Conservation (phyloP, 2,329 filamentous ascomycete genomes). For the Diplodia corticola region DNA sequence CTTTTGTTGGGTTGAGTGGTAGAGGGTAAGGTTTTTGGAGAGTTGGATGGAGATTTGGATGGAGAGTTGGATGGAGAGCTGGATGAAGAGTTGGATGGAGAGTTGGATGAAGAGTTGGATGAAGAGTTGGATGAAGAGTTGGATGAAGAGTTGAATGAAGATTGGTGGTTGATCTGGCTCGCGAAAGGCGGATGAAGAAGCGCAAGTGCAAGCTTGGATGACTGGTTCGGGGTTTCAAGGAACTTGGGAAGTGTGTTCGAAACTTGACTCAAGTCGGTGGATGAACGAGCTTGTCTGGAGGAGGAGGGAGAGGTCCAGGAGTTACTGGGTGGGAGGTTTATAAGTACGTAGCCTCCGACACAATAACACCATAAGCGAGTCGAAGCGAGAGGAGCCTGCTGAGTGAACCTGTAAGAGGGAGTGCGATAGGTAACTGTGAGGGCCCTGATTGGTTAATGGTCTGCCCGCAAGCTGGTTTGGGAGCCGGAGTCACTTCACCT, state of each 20-base stretch:
- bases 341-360: neutral
- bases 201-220: neutral
- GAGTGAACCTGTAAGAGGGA: neutral
- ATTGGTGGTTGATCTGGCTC: neutral
- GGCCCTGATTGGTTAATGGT: neutral
- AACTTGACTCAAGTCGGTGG: neutral
- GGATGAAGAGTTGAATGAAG: neutral
- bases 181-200: neutral
- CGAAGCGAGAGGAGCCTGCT: neutral
- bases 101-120: neutral
- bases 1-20: neutral
- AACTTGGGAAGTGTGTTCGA: neutral
- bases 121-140: neutral
- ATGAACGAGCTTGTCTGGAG: neutral
- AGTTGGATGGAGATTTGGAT: neutral
- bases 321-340: neutral
- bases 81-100: neutral
- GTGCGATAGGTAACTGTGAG: neutral
- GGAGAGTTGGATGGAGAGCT: neutral
- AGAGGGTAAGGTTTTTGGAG: neutral
- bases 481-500: neutral
- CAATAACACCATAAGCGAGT: neutral
- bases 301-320: neutral
- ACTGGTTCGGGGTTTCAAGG: neutral
- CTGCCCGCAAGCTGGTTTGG: neutral